phyloP scores from a whole-genome alignment of 352 stramenopile genomes.

The Globisporangium echinulatum region DNA sequence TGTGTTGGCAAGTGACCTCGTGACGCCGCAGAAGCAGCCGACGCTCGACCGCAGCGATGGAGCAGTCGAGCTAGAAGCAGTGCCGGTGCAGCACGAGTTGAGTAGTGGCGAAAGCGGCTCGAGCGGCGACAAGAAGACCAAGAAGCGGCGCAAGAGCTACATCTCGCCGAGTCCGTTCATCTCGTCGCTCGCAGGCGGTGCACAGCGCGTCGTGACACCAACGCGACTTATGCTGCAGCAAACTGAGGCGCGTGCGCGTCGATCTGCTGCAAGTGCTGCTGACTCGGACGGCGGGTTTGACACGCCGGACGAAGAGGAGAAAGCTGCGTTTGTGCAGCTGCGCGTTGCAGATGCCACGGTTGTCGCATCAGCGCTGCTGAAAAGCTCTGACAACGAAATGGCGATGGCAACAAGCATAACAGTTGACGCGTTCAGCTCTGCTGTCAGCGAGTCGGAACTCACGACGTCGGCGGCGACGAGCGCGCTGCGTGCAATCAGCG shows the following conservation, averaged over 20 bases:
- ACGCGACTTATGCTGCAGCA: constrained; percentile 10
- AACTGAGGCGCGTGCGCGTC: background rate
- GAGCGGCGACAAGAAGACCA: constrained; percentile 20
- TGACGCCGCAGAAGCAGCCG: no score
- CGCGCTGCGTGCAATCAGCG: background rate
- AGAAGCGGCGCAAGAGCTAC: constrained; percentile 38
- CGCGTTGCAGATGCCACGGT: background rate
- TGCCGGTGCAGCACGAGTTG: background rate
- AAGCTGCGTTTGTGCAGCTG: background rate
- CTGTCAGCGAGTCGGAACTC: background rate
- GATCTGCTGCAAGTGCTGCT: background rate
- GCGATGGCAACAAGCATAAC: no score
- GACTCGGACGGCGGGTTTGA: constrained; percentile 14
- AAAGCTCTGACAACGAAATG: background rate
- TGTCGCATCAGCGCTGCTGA: background rate
- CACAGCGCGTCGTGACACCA: constrained; percentile 54
- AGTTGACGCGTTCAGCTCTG: no score
- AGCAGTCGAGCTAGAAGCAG: background rate
- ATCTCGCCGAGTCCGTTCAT: constrained; percentile 40
- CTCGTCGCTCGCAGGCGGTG: constrained; percentile 43
- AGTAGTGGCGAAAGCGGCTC: constrained; percentile 7
- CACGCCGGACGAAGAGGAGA: constrained; percentile 5
- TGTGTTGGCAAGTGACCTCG: background rate
- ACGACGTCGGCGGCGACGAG: background rate
- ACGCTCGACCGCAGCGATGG: background rate